Percentiles rank a stretch among this genome's conserved stretches.
phyloP scores from a whole-genome alignment of 2,329 filamentous ascomycete species.

The Nigrospora sphaerica region DNA sequence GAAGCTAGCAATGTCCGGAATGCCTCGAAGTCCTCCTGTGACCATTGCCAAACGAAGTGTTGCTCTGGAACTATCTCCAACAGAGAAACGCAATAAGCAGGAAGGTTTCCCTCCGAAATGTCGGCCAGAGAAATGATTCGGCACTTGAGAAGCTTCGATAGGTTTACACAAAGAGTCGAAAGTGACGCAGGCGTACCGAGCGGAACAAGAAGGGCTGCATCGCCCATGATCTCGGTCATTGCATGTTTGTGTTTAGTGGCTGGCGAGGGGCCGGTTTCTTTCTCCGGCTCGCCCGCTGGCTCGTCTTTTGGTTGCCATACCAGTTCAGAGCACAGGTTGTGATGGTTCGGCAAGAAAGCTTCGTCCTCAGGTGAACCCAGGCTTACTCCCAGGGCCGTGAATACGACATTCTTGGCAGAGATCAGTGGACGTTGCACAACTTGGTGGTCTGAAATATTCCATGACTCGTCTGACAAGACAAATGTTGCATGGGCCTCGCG shows the following conservation, averaged over 20 bases:
- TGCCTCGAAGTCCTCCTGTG: constrained; percentile 26
- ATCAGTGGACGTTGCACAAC: constrained; percentile 23
- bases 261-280: not conserved
- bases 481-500: constrained; percentile 35
- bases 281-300: not conserved
- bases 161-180: not conserved
- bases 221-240: not conserved
- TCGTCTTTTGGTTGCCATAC: constrained; percentile 29
- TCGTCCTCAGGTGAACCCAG: constrained; percentile 10
- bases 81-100: constrained; percentile 34
- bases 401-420: constrained; percentile 35
- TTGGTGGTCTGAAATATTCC: constrained; percentile 4
- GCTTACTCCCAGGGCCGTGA: constrained; percentile 28
- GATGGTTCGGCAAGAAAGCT: constrained; percentile 39
- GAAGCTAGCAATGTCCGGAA: constrained; percentile 31
- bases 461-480: constrained; percentile 29
- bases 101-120: constrained; percentile 8
- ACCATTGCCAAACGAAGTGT: constrained; percentile 30
- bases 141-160: constrained; percentile 7
- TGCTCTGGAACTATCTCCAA: constrained; percentile 29
- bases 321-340: constrained; percentile 40
- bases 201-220: not conserved
- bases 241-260: too few species aligned
- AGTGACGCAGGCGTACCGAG: not conserved
- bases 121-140: constrained; percentile 6